These are phyloP conservation scores for Coprinopsis marcescibilis DNA, from an alignment of 768 basidiomycete species.

Conservation along the genomic window DNA sequence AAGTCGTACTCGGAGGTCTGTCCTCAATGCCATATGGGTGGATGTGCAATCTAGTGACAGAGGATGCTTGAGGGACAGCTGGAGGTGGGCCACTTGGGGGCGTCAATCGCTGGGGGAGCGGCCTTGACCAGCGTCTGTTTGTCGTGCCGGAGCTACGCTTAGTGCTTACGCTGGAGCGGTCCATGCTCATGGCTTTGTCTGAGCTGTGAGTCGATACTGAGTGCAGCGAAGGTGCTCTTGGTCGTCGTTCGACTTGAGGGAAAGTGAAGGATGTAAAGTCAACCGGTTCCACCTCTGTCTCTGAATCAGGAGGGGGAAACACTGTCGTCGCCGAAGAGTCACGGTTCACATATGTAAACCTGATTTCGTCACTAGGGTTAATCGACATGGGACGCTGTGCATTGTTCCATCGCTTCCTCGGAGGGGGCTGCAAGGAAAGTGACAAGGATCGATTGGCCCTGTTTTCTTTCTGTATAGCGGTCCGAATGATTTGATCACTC, in stretches of 20 bases:
- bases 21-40: constrained; percentile 28
- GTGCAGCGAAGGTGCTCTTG: constrained; percentile 35
- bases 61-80: constrained; percentile 31
- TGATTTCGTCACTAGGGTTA: constrained; percentile 6
- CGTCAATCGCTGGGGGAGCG: constrained; percentile 43
- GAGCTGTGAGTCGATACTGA: constrained; percentile 44
- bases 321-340: constrained; percentile 12
- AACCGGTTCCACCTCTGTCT: constrained; percentile 19
- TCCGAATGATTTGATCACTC: constrained; percentile 24
- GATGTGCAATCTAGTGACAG: constrained; percentile 21
- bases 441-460: too few relatives aligned
- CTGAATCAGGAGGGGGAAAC: constrained; percentile 17
- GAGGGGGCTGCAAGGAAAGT: constrained; percentile 42
- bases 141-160: constrained; percentile 25
- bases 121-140: constrained; percentile 51
- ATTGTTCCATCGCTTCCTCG: constrained; percentile 43
- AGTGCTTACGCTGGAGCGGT: constrained; percentile 34
- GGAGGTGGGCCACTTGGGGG: constrained; percentile 61
- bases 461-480: too few relatives aligned
- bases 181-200: constrained; percentile 27
- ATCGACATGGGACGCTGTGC: constrained; percentile 17
- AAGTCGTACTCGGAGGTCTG: constrained; percentile 31
- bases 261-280: constrained; percentile 1
- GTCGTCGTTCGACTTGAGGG: constrained; percentile 30
- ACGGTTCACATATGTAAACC: constrained; percentile 2